These are phyloP conservation scores for Hypoxylon sp. DNA, from an alignment of 2,329 filamentous ascomycete genomes.

Conservation along the genomic window DNA sequence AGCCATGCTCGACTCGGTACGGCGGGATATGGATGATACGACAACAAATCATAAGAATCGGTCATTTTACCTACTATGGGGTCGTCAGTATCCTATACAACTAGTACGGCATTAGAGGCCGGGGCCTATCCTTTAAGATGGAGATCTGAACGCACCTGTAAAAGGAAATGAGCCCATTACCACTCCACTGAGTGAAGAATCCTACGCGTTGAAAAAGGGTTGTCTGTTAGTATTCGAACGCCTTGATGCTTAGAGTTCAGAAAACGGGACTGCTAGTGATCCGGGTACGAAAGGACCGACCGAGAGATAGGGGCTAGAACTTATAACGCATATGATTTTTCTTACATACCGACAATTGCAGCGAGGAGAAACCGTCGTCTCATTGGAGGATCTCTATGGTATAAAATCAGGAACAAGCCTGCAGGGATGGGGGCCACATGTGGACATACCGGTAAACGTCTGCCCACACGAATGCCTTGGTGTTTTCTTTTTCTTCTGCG, in stretches of 20 bases:
- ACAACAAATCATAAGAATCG: neutral
- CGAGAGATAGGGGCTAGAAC: neutral
- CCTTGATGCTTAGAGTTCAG: neutral
- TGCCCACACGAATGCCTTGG: conserved; percentile 60
- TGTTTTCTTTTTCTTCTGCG: conserved; percentile 61
- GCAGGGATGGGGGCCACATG: conserved; percentile 19
- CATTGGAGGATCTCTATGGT: conserved; percentile 54
- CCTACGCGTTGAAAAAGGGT: neutral
- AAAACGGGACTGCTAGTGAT: neutral
- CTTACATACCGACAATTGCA: conserved; percentile 50
- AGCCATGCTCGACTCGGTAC: neutral
- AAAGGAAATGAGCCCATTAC: conserved; percentile 58
- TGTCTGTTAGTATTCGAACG: neutral
- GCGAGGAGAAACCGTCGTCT: conserved; percentile 56
- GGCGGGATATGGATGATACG: neutral
- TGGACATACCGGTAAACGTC: conserved; percentile 58
- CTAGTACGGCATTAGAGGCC: too few relatives aligned
- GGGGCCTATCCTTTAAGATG: neutral
- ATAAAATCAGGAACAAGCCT: conserved; percentile 45
- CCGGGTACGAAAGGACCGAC: neutral
- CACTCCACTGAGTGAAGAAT: conserved; percentile 60
- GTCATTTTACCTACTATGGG: conserved; percentile 25
- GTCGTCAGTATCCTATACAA: conserved; percentile 11
- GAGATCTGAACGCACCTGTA: conserved; percentile 49
- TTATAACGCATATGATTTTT: neutral